Conservation (phyloP, 305 asterid species). For the Vinca major region DNA sequence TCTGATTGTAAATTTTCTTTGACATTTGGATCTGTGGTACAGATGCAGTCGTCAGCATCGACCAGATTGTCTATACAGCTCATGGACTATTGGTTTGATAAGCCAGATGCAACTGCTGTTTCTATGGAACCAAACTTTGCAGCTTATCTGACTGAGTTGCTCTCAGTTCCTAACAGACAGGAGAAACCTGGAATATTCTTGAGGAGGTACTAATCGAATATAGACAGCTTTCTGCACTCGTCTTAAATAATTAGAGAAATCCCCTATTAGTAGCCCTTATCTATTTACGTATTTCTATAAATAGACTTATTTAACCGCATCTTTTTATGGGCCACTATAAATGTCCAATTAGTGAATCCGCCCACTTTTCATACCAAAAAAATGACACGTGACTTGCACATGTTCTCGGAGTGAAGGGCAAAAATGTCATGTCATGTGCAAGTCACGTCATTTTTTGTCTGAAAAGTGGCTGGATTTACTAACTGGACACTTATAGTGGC, state of each 20-base stretch:
- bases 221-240: slow-evolving; percentile 16
- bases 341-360: too few species aligned
- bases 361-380: too few species aligned
- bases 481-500: too few species aligned
- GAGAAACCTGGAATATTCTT: slow-evolving; percentile 46
- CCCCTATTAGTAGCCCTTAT: too few species aligned
- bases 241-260: neutral
- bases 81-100: slow-evolving; percentile 61
- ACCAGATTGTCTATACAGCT: slow-evolving; percentile 64
- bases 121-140: slow-evolving; percentile 64
- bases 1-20: slow-evolving; percentile 2
- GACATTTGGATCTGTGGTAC: slow-evolving; percentile 14
- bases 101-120: slow-evolving; percentile 59
- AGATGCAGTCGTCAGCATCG: slow-evolving; percentile 49
- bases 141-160: slow-evolving; percentile 62
- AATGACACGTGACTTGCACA: too few species aligned
- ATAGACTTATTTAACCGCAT: too few species aligned
- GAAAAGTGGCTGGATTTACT: too few species aligned
- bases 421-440: too few species aligned
- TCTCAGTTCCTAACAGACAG: slow-evolving; percentile 33
- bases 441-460: too few species aligned
- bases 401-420: too few species aligned
- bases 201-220: slow-evolving; percentile 47
- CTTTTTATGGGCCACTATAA: too few species aligned
- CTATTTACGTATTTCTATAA: too few species aligned